Base-by-base conservation (phyloP, 352 stramenopile genomes). In the Blastocystis sp. region DNA sequence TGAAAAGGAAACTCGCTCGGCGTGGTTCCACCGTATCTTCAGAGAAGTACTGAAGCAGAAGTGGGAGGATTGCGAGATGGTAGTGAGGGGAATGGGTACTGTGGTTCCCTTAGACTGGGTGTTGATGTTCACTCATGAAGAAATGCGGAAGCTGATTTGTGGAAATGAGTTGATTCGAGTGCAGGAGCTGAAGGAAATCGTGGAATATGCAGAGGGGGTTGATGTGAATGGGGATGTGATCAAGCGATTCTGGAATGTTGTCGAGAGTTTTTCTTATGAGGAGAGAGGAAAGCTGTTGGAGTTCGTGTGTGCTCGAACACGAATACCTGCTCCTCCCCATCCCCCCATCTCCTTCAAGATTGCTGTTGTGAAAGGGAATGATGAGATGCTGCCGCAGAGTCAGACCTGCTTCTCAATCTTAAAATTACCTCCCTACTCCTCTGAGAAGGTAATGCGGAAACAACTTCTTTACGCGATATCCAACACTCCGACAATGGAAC, bases 391-490 rank as follows among this genome's bases (percentile, higher is more conserved):
- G 53, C 78, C 78, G 26, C 78, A 89, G 30, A 79, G 63, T 20
- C 78, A 89, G 55, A 89, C 78, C 7, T 89, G 78, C 55, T 89
- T 89, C 41, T 89, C 78, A 5, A 79, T 89, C 26, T 47, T 89
- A 24, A 89, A 89, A 8, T 34, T 89, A 4, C 78, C 78, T 18
- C n/a, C n/a, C 2, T 89, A 89, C 26, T 64, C 37, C n/a, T 76
- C 18, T 18, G 63, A 76, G 41, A 62, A 76, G 24, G 26, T 78
- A 3, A 79, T 79, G 63, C 41, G 41, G 24, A 79, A 24, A 65
- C 63, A 65, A 76, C 53, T 89, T 24, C 20, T 89, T 37, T 89
- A 89, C 62, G 78, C 78, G 16, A 89, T 89, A 4, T n/a, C 45
- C 30, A 76, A 78, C 41, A 43, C 78, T n/a, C 45, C 78, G 5